phyloP scores from a whole-genome alignment of 441 rosid genomes.

The Syzygium malaccense region DNA sequence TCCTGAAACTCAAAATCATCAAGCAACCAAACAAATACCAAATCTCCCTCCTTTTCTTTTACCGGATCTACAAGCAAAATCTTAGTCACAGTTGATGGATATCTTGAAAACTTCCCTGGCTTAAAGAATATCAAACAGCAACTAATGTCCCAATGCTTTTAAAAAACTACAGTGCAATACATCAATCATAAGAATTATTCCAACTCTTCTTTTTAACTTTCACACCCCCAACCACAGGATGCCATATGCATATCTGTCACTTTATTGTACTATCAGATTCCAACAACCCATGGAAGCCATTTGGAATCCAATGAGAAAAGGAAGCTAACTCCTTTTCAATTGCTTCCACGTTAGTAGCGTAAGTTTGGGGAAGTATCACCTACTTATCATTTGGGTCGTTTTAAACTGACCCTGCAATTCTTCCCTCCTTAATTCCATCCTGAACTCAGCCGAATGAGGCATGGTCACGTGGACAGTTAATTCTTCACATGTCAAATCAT shows the following conservation, averaged over 20 bases:
- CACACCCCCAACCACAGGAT: slow-evolving; percentile 16
- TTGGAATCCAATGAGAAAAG: background rate
- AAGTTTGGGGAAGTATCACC: background rate
- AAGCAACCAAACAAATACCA: background rate
- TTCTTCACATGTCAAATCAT: background rate
- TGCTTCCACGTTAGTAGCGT: background rate
- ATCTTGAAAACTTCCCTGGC: background rate
- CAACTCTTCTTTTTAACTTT: slow-evolving; percentile 11
- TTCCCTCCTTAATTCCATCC: background rate
- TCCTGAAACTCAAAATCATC: background rate
- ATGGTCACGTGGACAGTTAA: background rate
- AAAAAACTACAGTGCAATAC: background rate
- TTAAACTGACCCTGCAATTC: background rate
- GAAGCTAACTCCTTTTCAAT: background rate
- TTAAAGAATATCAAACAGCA: background rate
- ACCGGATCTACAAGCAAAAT: background rate
- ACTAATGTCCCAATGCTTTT: background rate
- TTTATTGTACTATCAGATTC: background rate
- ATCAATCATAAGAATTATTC: background rate
- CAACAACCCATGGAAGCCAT: background rate
- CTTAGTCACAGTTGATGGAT: background rate
- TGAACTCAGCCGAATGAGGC: background rate
- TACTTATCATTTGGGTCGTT: background rate
- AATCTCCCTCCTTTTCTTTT: background rate
- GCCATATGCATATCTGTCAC: slow-evolving; percentile 20